Base-by-base conservation (phyloP, 148 eudicot species). In the Fagopyrum esculentum region DNA sequence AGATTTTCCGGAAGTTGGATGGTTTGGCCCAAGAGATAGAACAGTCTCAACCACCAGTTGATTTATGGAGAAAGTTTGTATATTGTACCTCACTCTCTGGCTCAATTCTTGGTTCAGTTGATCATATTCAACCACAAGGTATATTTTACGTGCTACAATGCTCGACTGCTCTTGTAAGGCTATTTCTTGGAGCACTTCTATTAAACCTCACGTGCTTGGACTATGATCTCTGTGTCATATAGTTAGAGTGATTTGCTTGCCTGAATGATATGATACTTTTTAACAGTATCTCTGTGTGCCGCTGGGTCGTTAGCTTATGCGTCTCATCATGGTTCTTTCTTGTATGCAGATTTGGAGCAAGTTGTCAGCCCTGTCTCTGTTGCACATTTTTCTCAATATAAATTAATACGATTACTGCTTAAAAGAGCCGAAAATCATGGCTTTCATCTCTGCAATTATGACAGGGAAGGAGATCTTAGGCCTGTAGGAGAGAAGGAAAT, bases 51-150 rank as follows among this genome's bases (percentile, higher is more conserved):
- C 99, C 97, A 40, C 94, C 97, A 13, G 93, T 95, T 45, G 92
- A 95, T 78, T 80, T 85, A 54, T 95, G 99, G 99, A 89, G 99
- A 77, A 95, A 95, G 80, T 95, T 95, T 77, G 81, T 95, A 59
- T 95, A 95, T 81, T 95, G 99, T 77, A 92, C 97, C 19, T 90
- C 99, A 50, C 92, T 95, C 56, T 83, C 89, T 72, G 99, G 97
- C 81, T 80, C 90, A 69, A 75, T 90, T 78, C 93, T 95, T 48
- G 99, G 99, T 52, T 82, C 92, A 71, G 97, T 95, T 71, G 97
- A 95, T 80, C 99, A 95, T 82, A 92, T 95, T 89, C 92, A 89
- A 78, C 93, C 93, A 77, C 89, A 92, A 92, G 99, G 99, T 95
- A 78, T 45, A 40, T 35, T 66, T 66, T 40, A 12, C 3, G 0